A percentile compares a stretch with the other conserved stretches of the same genome.
These are phyloP conservation scores for Dillenia suffruticosa DNA, from an alignment of 164 flowering plant genomes.

Conservation along the genomic window DNA sequence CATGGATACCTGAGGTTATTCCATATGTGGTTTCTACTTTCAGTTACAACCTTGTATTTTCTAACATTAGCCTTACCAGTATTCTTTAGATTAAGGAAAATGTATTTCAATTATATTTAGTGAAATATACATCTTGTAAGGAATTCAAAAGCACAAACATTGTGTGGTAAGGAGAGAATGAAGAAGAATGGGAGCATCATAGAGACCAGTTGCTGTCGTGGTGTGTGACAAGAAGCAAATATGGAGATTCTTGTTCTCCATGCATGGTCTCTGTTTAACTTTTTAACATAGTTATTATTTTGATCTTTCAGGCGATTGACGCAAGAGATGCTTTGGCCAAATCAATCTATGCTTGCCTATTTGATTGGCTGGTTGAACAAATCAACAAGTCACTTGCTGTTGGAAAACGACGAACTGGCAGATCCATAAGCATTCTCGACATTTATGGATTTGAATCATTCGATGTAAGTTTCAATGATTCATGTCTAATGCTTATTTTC, in stretches of 20 bases:
- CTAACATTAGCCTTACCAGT: no score
- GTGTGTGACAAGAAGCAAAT: no score
- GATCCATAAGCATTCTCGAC: conserved; percentile 97
- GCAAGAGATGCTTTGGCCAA: conserved; percentile 97
- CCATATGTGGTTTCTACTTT: no score
- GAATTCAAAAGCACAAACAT: no score
- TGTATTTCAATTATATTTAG: no score
- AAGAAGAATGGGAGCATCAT: no score
- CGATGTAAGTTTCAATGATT: conserved; percentile 46
- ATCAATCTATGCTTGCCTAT: conserved; percentile 90
- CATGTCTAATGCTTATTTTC: neutral
- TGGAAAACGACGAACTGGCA: conserved; percentile 88
- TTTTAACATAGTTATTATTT: neutral
- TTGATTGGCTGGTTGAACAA: conserved; percentile 97
- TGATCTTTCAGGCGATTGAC: conserved; percentile 67
- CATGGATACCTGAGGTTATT: no score
- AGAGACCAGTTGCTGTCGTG: no score
- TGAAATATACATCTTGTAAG: no score
- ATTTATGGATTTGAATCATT: conserved; percentile 98
- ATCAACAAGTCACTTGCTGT: conserved; percentile 91
- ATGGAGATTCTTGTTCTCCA: neutral
- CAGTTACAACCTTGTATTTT: no score
- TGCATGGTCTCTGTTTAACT: neutral
- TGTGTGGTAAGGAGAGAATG: no score
- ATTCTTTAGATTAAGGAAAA: no score